Evolutionary conservation across 495 filamentous ascomycete genomes (phyloP), one percentile per base, ranked within the genome.

Genomic region (Lophium mytilinum): DNA sequence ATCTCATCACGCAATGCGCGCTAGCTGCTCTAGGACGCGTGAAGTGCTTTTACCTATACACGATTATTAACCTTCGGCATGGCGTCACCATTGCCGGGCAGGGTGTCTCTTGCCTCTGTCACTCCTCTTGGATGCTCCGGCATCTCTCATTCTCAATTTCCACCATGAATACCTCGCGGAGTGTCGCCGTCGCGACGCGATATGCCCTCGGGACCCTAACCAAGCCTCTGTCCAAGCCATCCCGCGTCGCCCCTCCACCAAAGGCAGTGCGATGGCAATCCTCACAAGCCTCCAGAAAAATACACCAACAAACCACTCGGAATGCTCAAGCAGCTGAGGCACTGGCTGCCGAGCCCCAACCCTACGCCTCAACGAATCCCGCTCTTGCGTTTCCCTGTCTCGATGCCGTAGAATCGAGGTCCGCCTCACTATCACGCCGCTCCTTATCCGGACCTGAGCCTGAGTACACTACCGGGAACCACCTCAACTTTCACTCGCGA

Each of bases 341-440:
- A 4, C 50, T 37, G 4, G 37, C 52, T n/a, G 37, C 46, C 4
- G 53, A 61, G 37, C 37, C 49, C 10, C 37, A 15, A 12, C 6
- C 41, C 19, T 39, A 18, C 39, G 75, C 76, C 52, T 80, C 82
- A 1, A 88, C 90, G 15, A 98, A 97, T 65, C 90, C 93, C 1
- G 87, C 90, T 46, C 85, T 98, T 74, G 83, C 87, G 15, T 99
- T 99, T 65, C 93, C 93, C 4, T 99, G 93, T 67, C 85, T 99
- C 10, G 93, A 99, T 68, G 88, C 86, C 10, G 82, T 91, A 55
- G 93, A 99, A 66, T 82, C 83, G 1, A 84, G 85, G 64, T 87
- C 89, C 14, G 88, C 89, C 8, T 83, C 77, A n/a, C 82, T 95
- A 41, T 82, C 83, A 58, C 80, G 83, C 34, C 76, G 82, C 47